Evolutionary conservation across 345 rosid species (phyloP).

Genomic region (Hevea brasiliensis): DNA sequence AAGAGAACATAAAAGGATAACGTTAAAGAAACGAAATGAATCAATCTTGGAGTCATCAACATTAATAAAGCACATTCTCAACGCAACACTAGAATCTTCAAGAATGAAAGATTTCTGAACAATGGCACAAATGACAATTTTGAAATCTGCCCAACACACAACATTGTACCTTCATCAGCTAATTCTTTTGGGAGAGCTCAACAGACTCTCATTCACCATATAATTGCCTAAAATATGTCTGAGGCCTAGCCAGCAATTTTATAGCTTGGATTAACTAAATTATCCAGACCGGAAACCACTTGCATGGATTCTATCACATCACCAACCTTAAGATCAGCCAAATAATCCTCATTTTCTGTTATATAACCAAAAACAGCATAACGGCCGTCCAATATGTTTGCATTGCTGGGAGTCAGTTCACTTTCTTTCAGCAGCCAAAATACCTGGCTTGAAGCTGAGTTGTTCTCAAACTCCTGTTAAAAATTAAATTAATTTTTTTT

Average conservation of each 20-base stretch:
- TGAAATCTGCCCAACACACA: constrained; percentile 9
- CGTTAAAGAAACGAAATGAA: background rate
- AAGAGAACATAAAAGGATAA: background rate
- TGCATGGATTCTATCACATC: constrained; percentile 88
- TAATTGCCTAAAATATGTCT: background rate
- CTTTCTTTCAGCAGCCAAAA: constrained; percentile 98
- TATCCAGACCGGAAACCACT: constrained; percentile 92
- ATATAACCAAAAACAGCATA: constrained; percentile 93
- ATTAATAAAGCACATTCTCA: constrained; percentile 28
- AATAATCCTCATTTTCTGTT: constrained; percentile 71
- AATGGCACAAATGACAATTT: background rate
- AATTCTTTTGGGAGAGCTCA: background rate
- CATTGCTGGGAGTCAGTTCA: constrained; percentile 93
- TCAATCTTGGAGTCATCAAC: background rate
- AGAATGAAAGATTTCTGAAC: constrained; percentile 2
- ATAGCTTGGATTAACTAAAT: constrained; percentile 89
- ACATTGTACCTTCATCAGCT: background rate
- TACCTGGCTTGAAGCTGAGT: constrained; percentile 92
- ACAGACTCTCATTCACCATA: background rate
- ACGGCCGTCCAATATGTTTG: constrained; percentile 96
- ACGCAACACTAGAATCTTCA: constrained; percentile 2
- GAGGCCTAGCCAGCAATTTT: constrained; percentile 73
- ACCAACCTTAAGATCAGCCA: constrained; percentile 98
- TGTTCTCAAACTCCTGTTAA: constrained; percentile 85
- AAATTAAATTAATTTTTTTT: background rate